Percentiles rank a stretch among this genome's conserved stretches.
Conservation (phyloP, 306 rosid species). For the Prunus armeniaca region DNA sequence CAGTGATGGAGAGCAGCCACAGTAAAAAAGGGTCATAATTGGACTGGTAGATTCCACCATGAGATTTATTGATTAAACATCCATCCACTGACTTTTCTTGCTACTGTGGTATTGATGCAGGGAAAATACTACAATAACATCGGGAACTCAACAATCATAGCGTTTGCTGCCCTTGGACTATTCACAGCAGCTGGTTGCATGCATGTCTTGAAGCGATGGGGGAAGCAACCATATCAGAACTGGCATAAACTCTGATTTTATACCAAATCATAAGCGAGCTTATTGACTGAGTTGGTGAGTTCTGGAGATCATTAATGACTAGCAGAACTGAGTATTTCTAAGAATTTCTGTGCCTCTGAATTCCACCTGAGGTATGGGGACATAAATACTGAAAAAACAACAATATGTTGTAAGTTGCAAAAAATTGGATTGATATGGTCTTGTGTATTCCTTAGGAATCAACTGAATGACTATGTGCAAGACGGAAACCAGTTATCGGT, state of each 20-base stretch:
- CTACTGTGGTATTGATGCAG: constrained; percentile 37
- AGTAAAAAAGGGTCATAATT: background rate
- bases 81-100: constrained; percentile 5
- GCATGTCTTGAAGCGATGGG: constrained; percentile 74
- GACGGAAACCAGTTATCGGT: constrained; percentile 1
- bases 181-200: constrained; percentile 73
- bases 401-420: background rate
- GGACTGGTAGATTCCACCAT: background rate
- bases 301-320: background rate
- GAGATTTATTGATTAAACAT: background rate
- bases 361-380: constrained; percentile 6
- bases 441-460: constrained; percentile 1
- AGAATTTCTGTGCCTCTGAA: background rate
- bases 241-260: constrained; percentile 61
- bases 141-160: constrained; percentile 59
- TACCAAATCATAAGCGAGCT: background rate
- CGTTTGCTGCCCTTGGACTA: constrained; percentile 62
- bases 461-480: constrained; percentile 4
- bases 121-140: constrained; percentile 64
- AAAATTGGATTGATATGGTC: constrained; percentile 7
- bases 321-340: background rate
- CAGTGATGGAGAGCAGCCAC: background rate
- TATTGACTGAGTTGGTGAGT: background rate
- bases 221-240: constrained; percentile 86
- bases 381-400: background rate